phyloP scores from a whole-genome alignment of 305 asterid species.

The Fraxinus paxiana region DNA sequence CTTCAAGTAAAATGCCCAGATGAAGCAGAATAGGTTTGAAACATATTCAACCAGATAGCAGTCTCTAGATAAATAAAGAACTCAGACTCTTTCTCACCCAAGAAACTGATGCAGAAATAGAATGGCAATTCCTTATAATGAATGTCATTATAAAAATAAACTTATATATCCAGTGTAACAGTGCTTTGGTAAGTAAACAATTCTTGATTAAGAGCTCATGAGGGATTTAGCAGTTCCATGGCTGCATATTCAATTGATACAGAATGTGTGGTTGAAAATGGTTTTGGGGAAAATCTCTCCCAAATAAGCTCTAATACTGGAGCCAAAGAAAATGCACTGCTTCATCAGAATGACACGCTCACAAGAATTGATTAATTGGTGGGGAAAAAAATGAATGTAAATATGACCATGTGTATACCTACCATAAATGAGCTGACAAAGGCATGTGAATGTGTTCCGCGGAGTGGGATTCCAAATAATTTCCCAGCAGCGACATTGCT shows the following conservation, averaged over 20 bases:
- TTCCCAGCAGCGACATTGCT: constrained; percentile 98
- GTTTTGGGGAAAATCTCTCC: not conserved
- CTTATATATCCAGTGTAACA: constrained; percentile 8
- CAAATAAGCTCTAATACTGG: not conserved
- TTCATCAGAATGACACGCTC: not conserved
- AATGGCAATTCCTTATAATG: not conserved
- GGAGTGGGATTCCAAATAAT: constrained; percentile 95
- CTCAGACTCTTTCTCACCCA: not conserved
- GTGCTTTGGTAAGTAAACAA: not conserved
- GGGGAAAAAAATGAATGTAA: constrained; percentile 2
- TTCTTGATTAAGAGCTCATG: not conserved
- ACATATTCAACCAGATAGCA: constrained; percentile 8
- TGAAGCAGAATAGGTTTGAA: constrained; percentile 7
- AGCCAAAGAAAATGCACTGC: not conserved
- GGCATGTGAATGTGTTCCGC: constrained; percentile 99
- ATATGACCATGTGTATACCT: constrained; percentile 17
- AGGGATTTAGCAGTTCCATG: not conserved
- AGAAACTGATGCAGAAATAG: constrained; percentile 1
- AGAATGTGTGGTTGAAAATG: not conserved
- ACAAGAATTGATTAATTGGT: not conserved
- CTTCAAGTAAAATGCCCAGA: not conserved
- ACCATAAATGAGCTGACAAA: constrained; percentile 98
- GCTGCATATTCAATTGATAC: not conserved
- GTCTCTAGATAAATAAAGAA: not conserved
- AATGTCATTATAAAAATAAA: constrained; percentile 9